These are phyloP conservation scores for Ophiostoma himal-ulmi DNA, from an alignment of 2,329 filamentous ascomycete species.

Conservation along the genomic window DNA sequence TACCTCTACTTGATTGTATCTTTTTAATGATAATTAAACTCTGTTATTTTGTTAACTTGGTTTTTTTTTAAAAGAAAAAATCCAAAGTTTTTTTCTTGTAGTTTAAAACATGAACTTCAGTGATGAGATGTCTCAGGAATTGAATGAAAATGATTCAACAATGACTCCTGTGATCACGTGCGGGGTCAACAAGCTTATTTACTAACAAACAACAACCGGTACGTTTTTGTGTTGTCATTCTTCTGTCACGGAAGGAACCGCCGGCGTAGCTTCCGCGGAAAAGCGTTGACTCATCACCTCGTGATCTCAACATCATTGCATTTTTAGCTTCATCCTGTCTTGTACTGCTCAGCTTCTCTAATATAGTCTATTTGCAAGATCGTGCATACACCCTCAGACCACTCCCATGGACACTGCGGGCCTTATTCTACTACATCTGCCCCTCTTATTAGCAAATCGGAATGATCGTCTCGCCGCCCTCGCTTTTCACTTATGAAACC, in stretches of 20 bases:
- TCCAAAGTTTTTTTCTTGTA: neutral
- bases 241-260: slow-evolving; percentile 2
- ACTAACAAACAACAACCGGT: neutral
- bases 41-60: neutral
- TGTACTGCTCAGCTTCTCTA: neutral
- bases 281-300: neutral
- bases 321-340: neutral
- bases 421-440: slow-evolving; percentile 5
- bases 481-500: neutral
- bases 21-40: neutral
- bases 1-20: neutral
- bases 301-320: neutral
- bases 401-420: neutral
- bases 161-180: neutral
- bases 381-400: neutral
- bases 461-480: slow-evolving; percentile 5
- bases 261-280: neutral
- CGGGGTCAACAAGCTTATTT: neutral
- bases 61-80: neutral
- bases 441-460: slow-evolving; percentile 9
- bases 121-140: neutral
- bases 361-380: neutral
- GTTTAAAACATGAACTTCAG: neutral
- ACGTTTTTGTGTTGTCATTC: neutral
- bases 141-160: too few relatives aligned